Percentiles rank a stretch among this genome's conserved stretches.
These are phyloP conservation scores for Scleroderma bovista DNA, from an alignment of 768 basidiomycete species.

Conservation along the genomic window DNA sequence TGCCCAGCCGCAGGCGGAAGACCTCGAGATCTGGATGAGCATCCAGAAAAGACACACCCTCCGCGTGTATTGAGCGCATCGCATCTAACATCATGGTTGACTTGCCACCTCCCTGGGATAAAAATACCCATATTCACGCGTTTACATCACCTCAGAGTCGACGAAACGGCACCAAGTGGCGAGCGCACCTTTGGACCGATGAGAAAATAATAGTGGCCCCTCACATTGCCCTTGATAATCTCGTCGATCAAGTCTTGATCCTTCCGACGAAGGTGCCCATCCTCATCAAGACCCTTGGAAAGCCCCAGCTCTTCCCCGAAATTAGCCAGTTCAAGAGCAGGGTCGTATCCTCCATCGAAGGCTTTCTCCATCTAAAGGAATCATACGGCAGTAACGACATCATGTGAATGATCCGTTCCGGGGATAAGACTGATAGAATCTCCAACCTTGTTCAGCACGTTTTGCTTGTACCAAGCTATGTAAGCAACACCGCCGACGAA, in stretches of 20 bases:
- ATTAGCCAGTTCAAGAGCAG: slow-evolving; percentile 68
- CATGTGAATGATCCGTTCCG: slow-evolving; percentile 9
- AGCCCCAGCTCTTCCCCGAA: slow-evolving; percentile 31
- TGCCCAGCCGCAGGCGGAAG: slow-evolving; percentile 79
- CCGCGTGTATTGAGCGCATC: slow-evolving; percentile 67
- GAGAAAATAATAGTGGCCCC: slow-evolving; percentile 70
- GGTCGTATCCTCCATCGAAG: slow-evolving; percentile 77
- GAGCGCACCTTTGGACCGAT: slow-evolving; percentile 66
- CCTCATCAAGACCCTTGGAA: slow-evolving; percentile 27
- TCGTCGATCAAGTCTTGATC: slow-evolving; percentile 75
- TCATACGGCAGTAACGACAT: neutral
- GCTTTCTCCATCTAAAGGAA: slow-evolving; percentile 63
- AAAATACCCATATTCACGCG: slow-evolving; percentile 6
- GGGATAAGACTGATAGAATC: slow-evolving; percentile 10
- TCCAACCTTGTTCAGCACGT: slow-evolving; percentile 71
- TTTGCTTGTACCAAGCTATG: slow-evolving; percentile 75
- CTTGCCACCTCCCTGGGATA: slow-evolving; percentile 68
- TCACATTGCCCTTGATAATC: slow-evolving; percentile 64
- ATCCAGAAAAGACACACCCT: slow-evolving; percentile 71
- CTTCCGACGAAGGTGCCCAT: slow-evolving; percentile 52
- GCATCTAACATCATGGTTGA: slow-evolving; percentile 80
- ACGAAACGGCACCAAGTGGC: neutral
- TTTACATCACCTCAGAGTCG: slow-evolving; percentile 6
- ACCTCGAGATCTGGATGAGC: slow-evolving; percentile 86
- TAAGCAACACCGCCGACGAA: slow-evolving; percentile 71